phyloP scores from a whole-genome alignment of 768 basidiomycete species.

The Clitopilus hobsonii region DNA sequence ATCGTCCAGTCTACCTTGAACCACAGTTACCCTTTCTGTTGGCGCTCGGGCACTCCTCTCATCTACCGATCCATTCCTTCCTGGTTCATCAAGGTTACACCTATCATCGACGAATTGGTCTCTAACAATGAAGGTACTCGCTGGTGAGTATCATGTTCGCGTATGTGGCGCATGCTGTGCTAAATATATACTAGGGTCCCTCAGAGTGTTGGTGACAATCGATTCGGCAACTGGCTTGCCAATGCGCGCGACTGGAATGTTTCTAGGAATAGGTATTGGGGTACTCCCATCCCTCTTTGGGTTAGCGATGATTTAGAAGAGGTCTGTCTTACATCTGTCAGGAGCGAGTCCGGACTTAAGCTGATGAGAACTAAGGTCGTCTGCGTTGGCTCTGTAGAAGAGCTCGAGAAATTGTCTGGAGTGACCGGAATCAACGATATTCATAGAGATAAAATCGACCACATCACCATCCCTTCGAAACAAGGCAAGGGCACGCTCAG shows the following conservation, averaged over 20 bases:
- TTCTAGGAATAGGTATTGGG: slow-evolving; percentile 99
- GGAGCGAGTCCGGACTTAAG: neutral
- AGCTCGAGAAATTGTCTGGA: slow-evolving; percentile 85
- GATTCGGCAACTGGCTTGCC: slow-evolving; percentile 96
- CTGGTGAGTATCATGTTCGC: slow-evolving; percentile 50
- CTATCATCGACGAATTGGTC: slow-evolving; percentile 82
- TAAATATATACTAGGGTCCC: slow-evolving; percentile 68
- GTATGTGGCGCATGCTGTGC: neutral
- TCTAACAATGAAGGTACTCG: slow-evolving; percentile 85
- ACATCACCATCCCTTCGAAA: slow-evolving; percentile 92
- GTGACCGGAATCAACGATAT: slow-evolving; percentile 81
- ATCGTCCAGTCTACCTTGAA: slow-evolving; percentile 82
- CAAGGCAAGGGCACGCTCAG: slow-evolving; percentile 81
- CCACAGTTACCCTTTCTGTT: slow-evolving; percentile 97
- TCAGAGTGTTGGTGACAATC: slow-evolving; percentile 79
- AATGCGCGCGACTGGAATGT: slow-evolving; percentile 99
- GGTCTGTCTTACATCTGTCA: slow-evolving; percentile 34
- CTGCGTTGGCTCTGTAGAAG: slow-evolving; percentile 81
- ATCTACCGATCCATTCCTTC: slow-evolving; percentile 94
- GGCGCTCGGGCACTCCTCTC: slow-evolving; percentile 94
- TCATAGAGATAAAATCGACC: slow-evolving; percentile 92
- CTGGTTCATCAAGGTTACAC: slow-evolving; percentile 92
- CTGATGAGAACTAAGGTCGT: slow-evolving; percentile 49
- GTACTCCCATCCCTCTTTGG: slow-evolving; percentile 97
- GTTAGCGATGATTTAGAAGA: slow-evolving; percentile 90